Evolutionary conservation across 805 yeast species (phyloP).

Genomic region (Kodamaea sagamina): DNA sequence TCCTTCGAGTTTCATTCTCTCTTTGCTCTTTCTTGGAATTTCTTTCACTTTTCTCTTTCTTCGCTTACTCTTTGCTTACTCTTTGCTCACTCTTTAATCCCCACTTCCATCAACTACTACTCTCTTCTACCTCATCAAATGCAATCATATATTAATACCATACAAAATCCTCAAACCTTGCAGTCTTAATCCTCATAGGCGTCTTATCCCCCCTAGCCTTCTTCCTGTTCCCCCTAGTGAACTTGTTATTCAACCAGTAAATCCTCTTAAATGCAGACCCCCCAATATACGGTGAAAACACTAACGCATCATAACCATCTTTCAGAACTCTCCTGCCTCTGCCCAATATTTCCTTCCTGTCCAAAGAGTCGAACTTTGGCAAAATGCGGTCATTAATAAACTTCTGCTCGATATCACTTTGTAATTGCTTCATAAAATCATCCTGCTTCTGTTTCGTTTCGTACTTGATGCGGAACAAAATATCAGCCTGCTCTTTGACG

Average conservation of each 20-base stretch:
- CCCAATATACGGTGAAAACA: slow-evolving; percentile 26
- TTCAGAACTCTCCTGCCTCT: slow-evolving; percentile 9
- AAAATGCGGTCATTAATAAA: slow-evolving; percentile 6
- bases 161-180: slow-evolving; percentile 7
- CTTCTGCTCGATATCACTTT: slow-evolving; percentile 25
- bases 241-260: slow-evolving; percentile 28
- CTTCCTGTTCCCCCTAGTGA: slow-evolving; percentile 6
- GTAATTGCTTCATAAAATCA: slow-evolving; percentile 29
- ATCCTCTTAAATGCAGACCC: slow-evolving; percentile 31
- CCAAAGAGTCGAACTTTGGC: slow-evolving; percentile 9
- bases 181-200: background rate
- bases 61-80: too few relatives aligned
- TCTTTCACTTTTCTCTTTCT: too few relatives aligned
- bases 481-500: slow-evolving; percentile 40
- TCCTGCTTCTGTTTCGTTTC: slow-evolving; percentile 29
- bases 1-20: too few relatives aligned
- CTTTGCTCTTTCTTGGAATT: too few relatives aligned
- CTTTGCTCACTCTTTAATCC: too few relatives aligned
- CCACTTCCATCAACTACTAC: too few relatives aligned
- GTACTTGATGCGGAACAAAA: slow-evolving; percentile 38
- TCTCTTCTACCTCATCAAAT: too few relatives aligned
- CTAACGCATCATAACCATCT: slow-evolving; percentile 26
- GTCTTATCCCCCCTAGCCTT: slow-evolving; percentile 6
- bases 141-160: slow-evolving; percentile 9
- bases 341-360: slow-evolving; percentile 7